Conservation (phyloP, 192 early-diverging fungal genomes). For the Rhizoclosmatium sp. region DNA sequence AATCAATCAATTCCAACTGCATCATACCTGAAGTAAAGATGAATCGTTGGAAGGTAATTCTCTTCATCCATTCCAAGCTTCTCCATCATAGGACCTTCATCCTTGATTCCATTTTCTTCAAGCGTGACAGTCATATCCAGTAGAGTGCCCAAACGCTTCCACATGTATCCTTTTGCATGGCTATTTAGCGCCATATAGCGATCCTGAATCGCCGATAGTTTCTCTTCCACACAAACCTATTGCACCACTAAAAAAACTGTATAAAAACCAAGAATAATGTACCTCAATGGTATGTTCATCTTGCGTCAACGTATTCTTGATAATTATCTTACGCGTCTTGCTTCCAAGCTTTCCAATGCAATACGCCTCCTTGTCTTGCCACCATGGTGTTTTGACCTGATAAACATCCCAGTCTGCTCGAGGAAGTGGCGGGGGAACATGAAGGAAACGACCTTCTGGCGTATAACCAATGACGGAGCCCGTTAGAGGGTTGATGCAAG, state of each 20-base stretch:
- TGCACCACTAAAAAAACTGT: neutral
- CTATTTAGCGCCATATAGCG: slow-evolving; percentile 57
- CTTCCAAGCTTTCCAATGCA: slow-evolving; percentile 57
- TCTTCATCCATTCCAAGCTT: slow-evolving; percentile 61
- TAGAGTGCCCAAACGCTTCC: slow-evolving; percentile 63
- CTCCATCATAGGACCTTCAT: slow-evolving; percentile 57
- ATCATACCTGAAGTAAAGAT: slow-evolving; percentile 60
- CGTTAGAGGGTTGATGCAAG: slow-evolving; percentile 59
- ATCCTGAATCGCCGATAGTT: slow-evolving; percentile 62
- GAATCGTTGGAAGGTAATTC: slow-evolving; percentile 61
- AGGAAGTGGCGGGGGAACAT: slow-evolving; percentile 59
- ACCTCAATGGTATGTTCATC: slow-evolving; percentile 66
- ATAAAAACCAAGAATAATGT: neutral
- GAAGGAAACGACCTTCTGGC: slow-evolving; percentile 60
- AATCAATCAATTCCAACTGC: neutral
- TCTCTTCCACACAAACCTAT: slow-evolving; percentile 62
- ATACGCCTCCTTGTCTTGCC: slow-evolving; percentile 56
- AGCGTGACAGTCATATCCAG: slow-evolving; percentile 65
- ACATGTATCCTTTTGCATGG: slow-evolving; percentile 71
- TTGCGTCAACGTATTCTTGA: slow-evolving; percentile 63
- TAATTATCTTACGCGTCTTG: slow-evolving; percentile 59
- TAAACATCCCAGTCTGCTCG: slow-evolving; percentile 49
- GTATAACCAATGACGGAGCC: slow-evolving; percentile 51
- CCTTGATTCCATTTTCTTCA: slow-evolving; percentile 61
- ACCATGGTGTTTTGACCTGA: slow-evolving; percentile 54